Base-by-base conservation (phyloP, 208 protist genomes). In the Phytomonas francai region DNA sequence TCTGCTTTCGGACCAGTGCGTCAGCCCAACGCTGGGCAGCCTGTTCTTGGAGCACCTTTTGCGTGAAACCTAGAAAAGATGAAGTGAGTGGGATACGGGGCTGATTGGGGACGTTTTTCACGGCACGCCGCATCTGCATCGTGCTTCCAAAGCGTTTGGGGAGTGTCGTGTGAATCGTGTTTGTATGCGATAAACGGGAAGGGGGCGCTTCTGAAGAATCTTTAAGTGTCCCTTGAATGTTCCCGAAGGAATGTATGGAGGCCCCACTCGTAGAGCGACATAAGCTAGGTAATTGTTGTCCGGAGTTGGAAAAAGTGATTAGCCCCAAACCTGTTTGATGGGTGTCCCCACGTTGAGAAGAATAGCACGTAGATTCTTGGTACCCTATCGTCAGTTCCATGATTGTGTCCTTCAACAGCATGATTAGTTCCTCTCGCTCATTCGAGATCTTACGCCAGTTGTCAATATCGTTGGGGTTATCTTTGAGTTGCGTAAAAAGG, bases 381-480 rank as follows among this genome's bases (percentile, higher is more conserved):
- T 93, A 95, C 34, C 89, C 89, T 3, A 73, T 68, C 14, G 86
- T 92, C 12, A 97, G 76, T 79, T 97, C 92, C 29, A 76, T 71
- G 25, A 91, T 62, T 28, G 79, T 78, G 22, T 66, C 65, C 56
- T 80, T 71, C 60, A 97, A 76, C 34, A 97, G 68, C 57, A 72
- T 69, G 56, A 85, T 92, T 31, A 97, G 79, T 70, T 97, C 92
- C 19, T 69, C 51, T 2, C 92, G 76, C 71, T 92, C 92, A 68
- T 91, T 95, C 54, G 72, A 72, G 51, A 97, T 77, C 73, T 97
- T 97, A 31, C 80, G 80, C 90, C 92, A 97, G 81, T 97, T 97
- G 73, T 97, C 88, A 19, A 68, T 61, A 67, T 97, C 92, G 67
- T 97, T 92, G 12, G 92, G 92, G 72, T 94, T 95, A 65, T 97